Evolutionary conservation across 176 grass and related monocot genomes (phyloP), one percentile per base, ranked within the genome.

Genomic region (Echinochloa phyllopogon): DNA sequence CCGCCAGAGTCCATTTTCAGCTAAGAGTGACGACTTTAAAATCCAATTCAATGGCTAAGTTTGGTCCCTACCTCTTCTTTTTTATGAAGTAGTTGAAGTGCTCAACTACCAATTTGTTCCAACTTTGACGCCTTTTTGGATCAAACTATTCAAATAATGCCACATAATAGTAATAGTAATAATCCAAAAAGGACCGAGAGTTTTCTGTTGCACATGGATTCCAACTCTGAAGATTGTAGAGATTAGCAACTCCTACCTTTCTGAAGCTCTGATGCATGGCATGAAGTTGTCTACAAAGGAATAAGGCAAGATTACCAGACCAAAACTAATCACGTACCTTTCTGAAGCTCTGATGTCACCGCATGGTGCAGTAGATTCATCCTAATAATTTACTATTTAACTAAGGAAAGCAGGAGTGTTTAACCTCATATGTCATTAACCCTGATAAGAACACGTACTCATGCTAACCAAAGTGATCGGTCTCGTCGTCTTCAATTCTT

Each of bases 371-470:
- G 78, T 82, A 57, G 13, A 82, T 81, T 55, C 20, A 20, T 48
- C 20, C 39, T 23, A 12, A 69, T 81, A 53, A 53, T 69, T 69
- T 42, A 81, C 48, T 66, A 37, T 66, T 40, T 18, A 56, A 8
- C 25, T 24, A 6, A 56, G 51, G 62, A 38, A 67, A 69, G 40
- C 15, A 5, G 39, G 39, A 55, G 4, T 7, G n/a, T 52, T 55
- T 53, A 24, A 53, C 11, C 6, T 39, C 64, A 67, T 67, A 8
- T 6, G 6, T 65, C 36, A 7, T 40, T 7, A 53, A 69, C 69
- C 36, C 48, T 41, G 49, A 42, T 40, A 16, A 65, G 14, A 36
- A 37, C 20, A 69, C 48, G 29, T n/a, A 33, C 29, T 81, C 13
- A 42, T 75, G 74, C 55, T 42, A 53, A 76, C 37, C 37, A 56